Percentiles rank a stretch among this genome's conserved stretches.
Evolutionary conservation across 495 filamentous ascomycete genomes (phyloP).

Genomic region (Acidomyces sp.): DNA sequence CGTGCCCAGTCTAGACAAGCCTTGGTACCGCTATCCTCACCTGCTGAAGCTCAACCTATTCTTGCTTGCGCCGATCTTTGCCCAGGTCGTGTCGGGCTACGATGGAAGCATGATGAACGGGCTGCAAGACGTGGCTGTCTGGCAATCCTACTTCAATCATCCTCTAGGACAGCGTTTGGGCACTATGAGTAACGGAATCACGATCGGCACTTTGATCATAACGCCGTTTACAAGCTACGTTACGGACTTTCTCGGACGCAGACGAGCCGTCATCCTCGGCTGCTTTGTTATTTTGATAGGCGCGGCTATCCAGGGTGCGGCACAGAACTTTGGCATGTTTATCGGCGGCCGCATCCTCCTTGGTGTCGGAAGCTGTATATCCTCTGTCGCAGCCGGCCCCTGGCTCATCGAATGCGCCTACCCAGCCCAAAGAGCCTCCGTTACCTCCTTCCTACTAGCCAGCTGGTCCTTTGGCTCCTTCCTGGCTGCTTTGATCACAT

Average conservation of each 20-base stretch:
- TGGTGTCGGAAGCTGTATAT: slow-evolving; percentile 46
- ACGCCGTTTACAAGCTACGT: slow-evolving; percentile 52
- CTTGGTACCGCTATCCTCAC: no score
- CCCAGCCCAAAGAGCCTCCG: slow-evolving; percentile 50
- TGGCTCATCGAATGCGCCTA: slow-evolving; percentile 54
- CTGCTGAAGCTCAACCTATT: no score
- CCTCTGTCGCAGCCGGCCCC: slow-evolving; percentile 50
- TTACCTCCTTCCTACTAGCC: slow-evolving; percentile 57
- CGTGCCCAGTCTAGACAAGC: no score
- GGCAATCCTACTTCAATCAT: slow-evolving; percentile 38
- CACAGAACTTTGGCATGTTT: slow-evolving; percentile 33
- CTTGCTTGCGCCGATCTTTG: no score
- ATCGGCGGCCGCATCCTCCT: slow-evolving; percentile 55
- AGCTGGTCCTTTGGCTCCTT: slow-evolving; percentile 52
- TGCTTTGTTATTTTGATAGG: slow-evolving; percentile 58
- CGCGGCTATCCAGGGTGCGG: slow-evolving; percentile 52
- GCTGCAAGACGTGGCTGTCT: slow-evolving; percentile 46
- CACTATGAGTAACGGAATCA: slow-evolving; percentile 30
- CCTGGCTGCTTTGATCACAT: slow-evolving; percentile 43
- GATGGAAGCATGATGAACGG: slow-evolving; percentile 61
- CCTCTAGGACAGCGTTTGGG: slow-evolving; percentile 28
- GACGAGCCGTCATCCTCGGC: slow-evolving; percentile 41
- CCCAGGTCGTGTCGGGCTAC: no score
- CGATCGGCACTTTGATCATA: slow-evolving; percentile 56
- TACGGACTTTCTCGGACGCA: slow-evolving; percentile 54